phyloP scores from a whole-genome alignment of 495 filamentous ascomycete species.

The Aspergillus homomorphus region DNA sequence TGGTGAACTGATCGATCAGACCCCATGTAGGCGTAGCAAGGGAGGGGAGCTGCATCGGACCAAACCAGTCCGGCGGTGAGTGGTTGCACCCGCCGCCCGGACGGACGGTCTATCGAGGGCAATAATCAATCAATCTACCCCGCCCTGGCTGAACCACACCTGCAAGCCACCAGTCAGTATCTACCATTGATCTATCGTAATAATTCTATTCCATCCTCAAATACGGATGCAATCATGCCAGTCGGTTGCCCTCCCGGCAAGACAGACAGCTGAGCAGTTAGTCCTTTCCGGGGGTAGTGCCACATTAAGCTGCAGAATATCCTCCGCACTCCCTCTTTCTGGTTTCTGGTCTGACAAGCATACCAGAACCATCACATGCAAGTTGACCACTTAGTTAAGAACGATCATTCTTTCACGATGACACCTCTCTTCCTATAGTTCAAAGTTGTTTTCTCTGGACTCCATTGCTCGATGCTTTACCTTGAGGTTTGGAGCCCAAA shows the following conservation, averaged over 20 bases:
- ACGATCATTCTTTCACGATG: background rate
- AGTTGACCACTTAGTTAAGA: too few species aligned
- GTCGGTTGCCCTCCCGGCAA: background rate
- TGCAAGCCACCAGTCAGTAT: slow-evolving; percentile 6
- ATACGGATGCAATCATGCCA: background rate
- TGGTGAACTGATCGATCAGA: too few species aligned
- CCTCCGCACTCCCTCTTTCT: too few species aligned
- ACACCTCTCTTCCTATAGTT: background rate
- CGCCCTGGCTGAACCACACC: background rate
- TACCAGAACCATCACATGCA: background rate
- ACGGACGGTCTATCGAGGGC: background rate
- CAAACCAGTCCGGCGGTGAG: slow-evolving; percentile 20
- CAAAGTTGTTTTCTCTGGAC: too few species aligned
- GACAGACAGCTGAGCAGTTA: too few species aligned
- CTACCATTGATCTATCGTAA: slow-evolving; percentile 10
- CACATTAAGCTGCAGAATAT: background rate
- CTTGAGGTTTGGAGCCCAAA: background rate
- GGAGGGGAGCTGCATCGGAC: slow-evolving; percentile 13
- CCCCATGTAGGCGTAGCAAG: background rate
- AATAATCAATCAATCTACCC: background rate
- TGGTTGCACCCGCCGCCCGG: slow-evolving; percentile 12
- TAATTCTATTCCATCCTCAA: background rate
- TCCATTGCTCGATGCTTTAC: background rate
- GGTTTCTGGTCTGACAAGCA: too few species aligned
- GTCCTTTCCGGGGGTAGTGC: background rate